Base-by-base conservation (phyloP, 306 rosid species). In the Leucaena leucocephala region DNA sequence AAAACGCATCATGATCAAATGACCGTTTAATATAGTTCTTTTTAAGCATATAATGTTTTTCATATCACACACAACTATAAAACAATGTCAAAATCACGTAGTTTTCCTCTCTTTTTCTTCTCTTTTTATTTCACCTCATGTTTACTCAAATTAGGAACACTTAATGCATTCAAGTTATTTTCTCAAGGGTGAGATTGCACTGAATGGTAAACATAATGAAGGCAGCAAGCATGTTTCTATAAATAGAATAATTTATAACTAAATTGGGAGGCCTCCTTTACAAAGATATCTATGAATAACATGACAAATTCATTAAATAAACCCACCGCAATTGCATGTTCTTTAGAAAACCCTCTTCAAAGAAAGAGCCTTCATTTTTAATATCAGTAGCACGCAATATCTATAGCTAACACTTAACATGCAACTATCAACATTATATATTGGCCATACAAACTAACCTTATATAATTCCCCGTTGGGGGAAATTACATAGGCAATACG, bases 371-470 rank as follows among this genome's bases (percentile, higher is more conserved):
- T 59, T 27, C 66, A 68, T 74, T 62, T 57, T 46, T 40, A 75
- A 63, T 48, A 50, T 45, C 15, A 45, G 63, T 5, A 68, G 27
- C 72, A 74, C n/a, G 34, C 16, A 19, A 17, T 19, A 50, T 8
- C 66, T n/a, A 66, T 40, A 40, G 34, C 21, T 9, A 66, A 40
- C 8, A 39, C 34, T 16, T 8, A 42, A 42, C 16, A 45, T 69
- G 49, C 57, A 78, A 34, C 50, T 38, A 35, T 71, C 70, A 0
- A 50, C n/a, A 33, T 44, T 16, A 55, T 46, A 75, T 17, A 78
- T 70, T 57, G 48, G 40, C 68, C 74, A 78, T 57, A 59, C 44
- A 74, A 77, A 79, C 66, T 65, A 64, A 14, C 10, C 5, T 7
- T 2, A 36, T 65, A 38, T 65, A 2, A 38, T 49, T 67, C 48